These are phyloP conservation scores for Chara braunii DNA, from an alignment of 139 green algal species.

Conservation along the genomic window DNA sequence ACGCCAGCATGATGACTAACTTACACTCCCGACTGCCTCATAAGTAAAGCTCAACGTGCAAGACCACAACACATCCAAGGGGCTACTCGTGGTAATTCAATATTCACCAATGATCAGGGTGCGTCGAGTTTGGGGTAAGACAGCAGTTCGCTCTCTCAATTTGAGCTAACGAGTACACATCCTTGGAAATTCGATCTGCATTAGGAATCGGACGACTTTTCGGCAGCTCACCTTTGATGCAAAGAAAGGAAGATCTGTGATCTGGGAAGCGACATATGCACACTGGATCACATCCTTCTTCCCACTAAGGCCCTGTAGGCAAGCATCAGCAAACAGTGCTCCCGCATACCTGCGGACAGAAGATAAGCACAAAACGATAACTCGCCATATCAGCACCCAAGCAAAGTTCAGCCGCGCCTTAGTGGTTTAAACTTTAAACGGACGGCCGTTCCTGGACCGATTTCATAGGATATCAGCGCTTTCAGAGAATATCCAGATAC, in stretches of 20 bases:
- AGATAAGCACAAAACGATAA: neutral
- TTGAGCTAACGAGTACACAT: neutral
- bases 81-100: neutral
- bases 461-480: no score
- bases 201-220: conserved; percentile 8
- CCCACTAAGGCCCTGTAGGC: conserved; percentile 86
- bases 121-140: neutral
- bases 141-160: neutral
- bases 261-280: conserved; percentile 76
- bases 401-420: neutral
- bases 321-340: conserved; percentile 85
- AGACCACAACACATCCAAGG: neutral
- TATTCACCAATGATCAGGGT: neutral
- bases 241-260: conserved; percentile 83
- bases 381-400: neutral
- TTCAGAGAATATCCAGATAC: no score
- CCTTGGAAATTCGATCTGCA: neutral
- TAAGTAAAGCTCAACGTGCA: neutral
- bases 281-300: conserved; percentile 55
- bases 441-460: neutral
- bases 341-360: conserved; percentile 65
- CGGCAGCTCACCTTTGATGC: conserved; percentile 62
- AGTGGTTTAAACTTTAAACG: neutral
- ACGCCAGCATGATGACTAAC: no score
- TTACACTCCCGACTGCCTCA: no score